Conservation (phyloP, 2,329 filamentous ascomycete species). For the Pezicula carpinea region DNA sequence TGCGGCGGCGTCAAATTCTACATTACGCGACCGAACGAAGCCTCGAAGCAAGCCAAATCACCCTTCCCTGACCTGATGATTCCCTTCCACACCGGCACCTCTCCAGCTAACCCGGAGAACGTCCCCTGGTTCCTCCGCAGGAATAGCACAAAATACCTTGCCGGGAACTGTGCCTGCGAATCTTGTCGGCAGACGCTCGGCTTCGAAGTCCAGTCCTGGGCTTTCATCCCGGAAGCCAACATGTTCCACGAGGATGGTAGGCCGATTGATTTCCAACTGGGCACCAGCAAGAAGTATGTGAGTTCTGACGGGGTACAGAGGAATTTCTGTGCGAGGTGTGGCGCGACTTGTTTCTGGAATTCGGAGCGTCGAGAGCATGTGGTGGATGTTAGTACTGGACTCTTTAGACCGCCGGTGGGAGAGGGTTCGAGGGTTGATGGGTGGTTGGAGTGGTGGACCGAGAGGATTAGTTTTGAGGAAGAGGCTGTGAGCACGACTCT, state of each 20-base stretch:
- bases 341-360: slow-evolving; percentile 62
- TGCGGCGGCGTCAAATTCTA: slow-evolving; percentile 52
- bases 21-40: slow-evolving; percentile 48
- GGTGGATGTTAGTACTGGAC: slow-evolving; percentile 59
- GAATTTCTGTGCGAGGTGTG: slow-evolving; percentile 59
- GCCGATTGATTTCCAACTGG: slow-evolving; percentile 31
- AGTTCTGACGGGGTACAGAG: slow-evolving; percentile 50
- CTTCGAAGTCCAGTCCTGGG: slow-evolving; percentile 62
- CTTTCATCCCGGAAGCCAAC: slow-evolving; percentile 57
- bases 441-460: slow-evolving; percentile 60
- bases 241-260: slow-evolving; percentile 41
- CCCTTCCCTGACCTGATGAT: slow-evolving; percentile 49
- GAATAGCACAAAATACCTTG: slow-evolving; percentile 46
- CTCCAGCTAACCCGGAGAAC: slow-evolving; percentile 36
- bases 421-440: slow-evolving; percentile 50
- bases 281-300: slow-evolving; percentile 45
- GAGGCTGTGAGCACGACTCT: slow-evolving; percentile 20
- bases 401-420: slow-evolving; percentile 38
- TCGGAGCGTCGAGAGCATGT: slow-evolving; percentile 46
- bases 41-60: slow-evolving; percentile 40
- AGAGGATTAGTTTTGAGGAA: slow-evolving; percentile 49
- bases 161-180: slow-evolving; percentile 56
- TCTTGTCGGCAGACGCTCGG: slow-evolving; percentile 58
- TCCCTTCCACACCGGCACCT: slow-evolving; percentile 36
- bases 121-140: slow-evolving; percentile 10